Percentiles rank a stretch among this genome's conserved stretches.
Conservation (phyloP, 441 rosid species). For the Bocquillonia castaneifolia region DNA sequence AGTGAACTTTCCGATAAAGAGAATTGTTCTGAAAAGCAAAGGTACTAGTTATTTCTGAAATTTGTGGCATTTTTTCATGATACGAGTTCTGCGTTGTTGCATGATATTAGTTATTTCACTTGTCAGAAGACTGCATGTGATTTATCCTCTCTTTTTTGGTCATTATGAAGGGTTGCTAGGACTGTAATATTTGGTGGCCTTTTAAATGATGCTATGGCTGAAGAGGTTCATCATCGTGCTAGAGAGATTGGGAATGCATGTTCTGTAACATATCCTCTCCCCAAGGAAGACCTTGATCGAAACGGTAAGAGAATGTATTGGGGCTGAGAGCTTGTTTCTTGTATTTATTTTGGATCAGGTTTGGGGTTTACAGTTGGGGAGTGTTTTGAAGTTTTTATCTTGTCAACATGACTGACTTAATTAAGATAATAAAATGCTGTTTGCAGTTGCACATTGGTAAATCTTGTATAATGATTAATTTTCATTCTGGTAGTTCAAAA, state of each 20-base stretch:
- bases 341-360: neutral
- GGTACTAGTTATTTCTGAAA: conserved; percentile 39
- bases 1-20: conserved; percentile 56
- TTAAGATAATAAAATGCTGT: neutral
- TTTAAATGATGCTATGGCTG: conserved; percentile 61
- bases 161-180: conserved; percentile 76
- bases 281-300: conserved; percentile 57
- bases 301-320: conserved; percentile 48
- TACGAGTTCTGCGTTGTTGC: neutral
- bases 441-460: neutral
- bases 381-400: neutral
- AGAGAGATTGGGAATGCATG: conserved; percentile 66
- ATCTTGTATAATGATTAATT: neutral
- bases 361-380: neutral
- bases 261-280: conserved; percentile 78
- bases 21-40: conserved; percentile 77
- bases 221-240: conserved; percentile 56
- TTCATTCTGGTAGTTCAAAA: neutral
- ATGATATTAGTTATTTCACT: neutral
- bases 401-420: neutral
- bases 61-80: neutral
- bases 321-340: neutral
- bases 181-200: conserved; percentile 92
- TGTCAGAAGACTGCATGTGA: conserved; percentile 7
- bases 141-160: conserved; percentile 15